A percentile compares a stretch with the other conserved stretches of the same genome.
phyloP scores from a whole-genome alignment of 1,139 yeast genomes.

The Hyphopichia wangnamkhiaoensis region DNA sequence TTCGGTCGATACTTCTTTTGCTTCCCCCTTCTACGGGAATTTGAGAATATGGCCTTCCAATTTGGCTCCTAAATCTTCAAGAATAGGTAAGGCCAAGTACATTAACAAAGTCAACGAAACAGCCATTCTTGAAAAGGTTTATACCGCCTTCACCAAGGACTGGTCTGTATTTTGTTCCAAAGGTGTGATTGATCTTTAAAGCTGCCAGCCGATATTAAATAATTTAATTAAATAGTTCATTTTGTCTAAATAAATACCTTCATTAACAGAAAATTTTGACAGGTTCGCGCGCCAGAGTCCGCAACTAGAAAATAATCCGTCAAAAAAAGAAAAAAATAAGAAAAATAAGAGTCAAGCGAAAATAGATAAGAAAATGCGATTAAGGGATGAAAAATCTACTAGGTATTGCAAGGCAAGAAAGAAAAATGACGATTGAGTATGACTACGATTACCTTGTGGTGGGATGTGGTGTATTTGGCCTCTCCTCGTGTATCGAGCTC shows the following conservation, averaged over 20 bases:
- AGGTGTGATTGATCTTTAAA: no score
- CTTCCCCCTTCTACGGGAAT: slow-evolving; percentile 41
- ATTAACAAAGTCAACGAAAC: slow-evolving; percentile 28
- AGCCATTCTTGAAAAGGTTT: slow-evolving; percentile 25
- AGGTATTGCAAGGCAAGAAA: no score
- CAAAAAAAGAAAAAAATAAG: no score
- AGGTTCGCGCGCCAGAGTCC: no score
- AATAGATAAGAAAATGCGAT: no score
- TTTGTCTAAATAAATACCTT: no score
- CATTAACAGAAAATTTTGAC: no score
- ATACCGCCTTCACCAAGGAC: slow-evolving; percentile 30
- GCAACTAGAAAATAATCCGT: no score
- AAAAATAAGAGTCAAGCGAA: no score
- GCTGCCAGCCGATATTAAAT: no score
- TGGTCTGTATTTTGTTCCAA: slow-evolving; percentile 33
- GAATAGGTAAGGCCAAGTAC: slow-evolving; percentile 35
- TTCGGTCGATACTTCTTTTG: slow-evolving; percentile 37
- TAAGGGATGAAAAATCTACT: no score
- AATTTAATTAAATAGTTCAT: no score
- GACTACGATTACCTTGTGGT: slow-evolving; percentile 10
- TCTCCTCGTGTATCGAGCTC: slow-evolving; percentile 20
- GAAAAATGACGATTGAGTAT: neutral
- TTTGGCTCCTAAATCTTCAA: slow-evolving; percentile 27
- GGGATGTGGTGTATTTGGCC: slow-evolving; percentile 23
- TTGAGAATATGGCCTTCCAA: slow-evolving; percentile 33